phyloP scores from a whole-genome alignment of 2,329 filamentous ascomycete species.

The Verticillium nubilum region DNA sequence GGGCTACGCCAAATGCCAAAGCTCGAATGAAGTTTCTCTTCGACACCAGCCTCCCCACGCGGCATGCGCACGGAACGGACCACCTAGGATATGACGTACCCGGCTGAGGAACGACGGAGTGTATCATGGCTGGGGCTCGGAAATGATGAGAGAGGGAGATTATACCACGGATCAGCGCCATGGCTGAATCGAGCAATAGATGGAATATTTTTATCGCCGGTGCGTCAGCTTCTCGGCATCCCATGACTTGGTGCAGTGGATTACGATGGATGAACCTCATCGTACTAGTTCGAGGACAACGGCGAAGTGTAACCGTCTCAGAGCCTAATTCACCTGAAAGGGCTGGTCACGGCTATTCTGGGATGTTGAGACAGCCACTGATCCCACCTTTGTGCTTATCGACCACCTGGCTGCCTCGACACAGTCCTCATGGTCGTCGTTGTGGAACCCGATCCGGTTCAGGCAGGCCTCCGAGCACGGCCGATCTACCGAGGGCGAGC shows the following conservation, averaged over 20 bases:
- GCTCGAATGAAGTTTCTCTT: background rate
- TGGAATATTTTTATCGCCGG: background rate
- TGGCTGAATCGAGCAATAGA: background rate
- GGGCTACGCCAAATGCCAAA: background rate
- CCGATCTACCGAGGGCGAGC: background rate
- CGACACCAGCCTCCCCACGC: background rate
- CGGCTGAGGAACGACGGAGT: background rate
- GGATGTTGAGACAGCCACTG: background rate
- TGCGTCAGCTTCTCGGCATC: background rate
- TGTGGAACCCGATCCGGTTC: background rate
- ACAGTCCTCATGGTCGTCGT: background rate
- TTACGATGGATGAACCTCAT: too few species aligned
- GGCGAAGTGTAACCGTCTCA: background rate
- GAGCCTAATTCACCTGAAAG: background rate
- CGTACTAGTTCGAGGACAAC: background rate
- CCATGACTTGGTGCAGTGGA: background rate
- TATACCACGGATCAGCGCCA: background rate
- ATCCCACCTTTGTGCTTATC: background rate
- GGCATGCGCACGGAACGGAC: background rate
- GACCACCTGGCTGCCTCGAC: too few species aligned
- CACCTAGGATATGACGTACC: background rate
- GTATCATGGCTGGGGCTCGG: background rate
- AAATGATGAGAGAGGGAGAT: background rate
- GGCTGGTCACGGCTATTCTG: background rate
- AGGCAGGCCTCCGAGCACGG: background rate